Conservation (phyloP, 2,329 filamentous ascomycete genomes). For the Monosporascus cannonballus region DNA sequence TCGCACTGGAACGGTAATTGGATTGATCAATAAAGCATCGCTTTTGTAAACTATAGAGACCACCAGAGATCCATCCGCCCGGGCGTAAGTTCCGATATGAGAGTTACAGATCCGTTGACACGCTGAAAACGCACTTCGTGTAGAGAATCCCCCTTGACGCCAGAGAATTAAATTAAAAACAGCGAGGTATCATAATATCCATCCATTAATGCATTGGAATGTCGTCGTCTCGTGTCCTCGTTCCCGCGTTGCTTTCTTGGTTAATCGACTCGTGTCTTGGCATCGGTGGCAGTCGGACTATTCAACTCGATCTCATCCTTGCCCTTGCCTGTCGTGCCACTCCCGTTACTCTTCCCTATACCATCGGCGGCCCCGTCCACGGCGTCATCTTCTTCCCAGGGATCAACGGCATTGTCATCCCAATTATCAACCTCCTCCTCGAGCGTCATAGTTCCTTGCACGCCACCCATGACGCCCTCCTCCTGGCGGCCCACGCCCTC, state of each 20-base stretch:
- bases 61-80: no score
- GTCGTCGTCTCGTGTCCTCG: conserved; percentile 9
- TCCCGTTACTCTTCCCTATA: conserved; percentile 29
- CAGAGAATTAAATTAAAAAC: conserved; percentile 8
- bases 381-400: conserved; percentile 69
- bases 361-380: conserved; percentile 54
- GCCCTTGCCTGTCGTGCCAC: conserved; percentile 16
- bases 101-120: no score
- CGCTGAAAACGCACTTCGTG: no score
- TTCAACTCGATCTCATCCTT: conserved; percentile 19
- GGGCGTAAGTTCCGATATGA: no score
- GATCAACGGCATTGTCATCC: conserved; percentile 72
- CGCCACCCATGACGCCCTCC: conserved; percentile 49
- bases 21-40: no score
- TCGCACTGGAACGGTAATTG: no score
- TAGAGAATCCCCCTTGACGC: conserved; percentile 13
- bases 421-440: conserved; percentile 88
- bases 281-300: conserved; percentile 17
- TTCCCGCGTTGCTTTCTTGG: conserved; percentile 7
- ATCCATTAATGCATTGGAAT: conserved; percentile 6
- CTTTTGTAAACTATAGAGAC: no score
- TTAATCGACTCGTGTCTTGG: conserved; percentile 31
- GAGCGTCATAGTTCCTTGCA: conserved; percentile 37
- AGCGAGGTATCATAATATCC: conserved; percentile 18
- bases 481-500: conserved; percentile 53